Percentiles rank a stretch among this genome's conserved stretches.
These are phyloP conservation scores for Tuber borchii DNA, from an alignment of 495 filamentous ascomycete species.

Conservation along the genomic window DNA sequence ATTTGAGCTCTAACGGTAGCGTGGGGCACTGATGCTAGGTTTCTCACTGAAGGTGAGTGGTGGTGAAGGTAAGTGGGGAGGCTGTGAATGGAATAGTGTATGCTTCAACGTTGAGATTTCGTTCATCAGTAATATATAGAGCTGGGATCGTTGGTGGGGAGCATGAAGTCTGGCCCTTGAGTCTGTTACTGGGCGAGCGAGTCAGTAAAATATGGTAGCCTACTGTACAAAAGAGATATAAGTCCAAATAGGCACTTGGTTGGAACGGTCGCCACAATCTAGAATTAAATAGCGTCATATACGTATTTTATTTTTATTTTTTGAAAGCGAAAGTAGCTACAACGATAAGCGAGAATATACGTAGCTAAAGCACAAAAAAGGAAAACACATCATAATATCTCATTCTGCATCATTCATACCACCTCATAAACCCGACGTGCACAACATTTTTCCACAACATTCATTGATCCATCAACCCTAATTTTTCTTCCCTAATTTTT, in stretches of 20 bases:
- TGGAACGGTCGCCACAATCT: not conserved
- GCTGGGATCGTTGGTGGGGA: not conserved
- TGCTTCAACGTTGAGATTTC: not conserved
- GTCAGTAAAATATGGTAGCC: not conserved
- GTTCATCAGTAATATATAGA: not conserved
- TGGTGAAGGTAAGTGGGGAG: not conserved
- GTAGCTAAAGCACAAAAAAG: not conserved
- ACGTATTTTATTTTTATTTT: not conserved
- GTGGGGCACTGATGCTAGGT: not conserved
- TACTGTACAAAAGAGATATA: not conserved
- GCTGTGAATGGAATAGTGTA: not conserved
- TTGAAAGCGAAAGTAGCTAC: not conserved
- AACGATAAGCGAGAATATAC: not conserved
- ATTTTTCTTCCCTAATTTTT: slow-evolving; percentile 7
- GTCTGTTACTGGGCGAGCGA: not conserved
- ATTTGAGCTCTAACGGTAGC: not conserved
- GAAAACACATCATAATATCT: not conserved
- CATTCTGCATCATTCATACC: not conserved
- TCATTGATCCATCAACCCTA: not conserved
- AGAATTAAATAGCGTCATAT: not conserved
- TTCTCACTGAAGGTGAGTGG: not conserved
- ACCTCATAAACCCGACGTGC: not conserved
- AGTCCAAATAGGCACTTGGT: not conserved
- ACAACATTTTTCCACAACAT: not conserved
- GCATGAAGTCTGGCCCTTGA: not conserved